Evolutionary conservation across 768 basidiomycete genomes (phyloP).

Genomic region (Sistotremastrum suecicum): DNA sequence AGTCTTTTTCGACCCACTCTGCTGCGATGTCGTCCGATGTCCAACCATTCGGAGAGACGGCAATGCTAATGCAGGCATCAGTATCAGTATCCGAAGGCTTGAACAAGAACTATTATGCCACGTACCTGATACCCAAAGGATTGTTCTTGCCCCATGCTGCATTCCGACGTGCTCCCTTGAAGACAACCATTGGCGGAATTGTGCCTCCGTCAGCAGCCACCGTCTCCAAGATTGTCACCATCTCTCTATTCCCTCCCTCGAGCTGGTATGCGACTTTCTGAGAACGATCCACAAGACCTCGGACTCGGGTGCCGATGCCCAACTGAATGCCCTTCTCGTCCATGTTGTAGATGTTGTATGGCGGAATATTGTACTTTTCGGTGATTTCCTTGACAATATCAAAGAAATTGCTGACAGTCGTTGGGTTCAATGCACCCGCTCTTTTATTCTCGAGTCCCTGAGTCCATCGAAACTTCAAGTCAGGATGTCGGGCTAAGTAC

Average conservation of each 20-base stretch:
- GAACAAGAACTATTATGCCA: slow-evolving; percentile 6
- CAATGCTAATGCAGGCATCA: slow-evolving; percentile 17
- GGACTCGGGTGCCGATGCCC: background rate
- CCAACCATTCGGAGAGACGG: slow-evolving; percentile 25
- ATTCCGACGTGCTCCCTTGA: slow-evolving; percentile 4
- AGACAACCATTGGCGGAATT: slow-evolving; percentile 7
- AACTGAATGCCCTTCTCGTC: slow-evolving; percentile 7
- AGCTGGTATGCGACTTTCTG: background rate
- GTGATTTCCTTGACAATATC: background rate
- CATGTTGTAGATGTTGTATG: slow-evolving; percentile 12
- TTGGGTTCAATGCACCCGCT: slow-evolving; percentile 1
- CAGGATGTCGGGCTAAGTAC: background rate
- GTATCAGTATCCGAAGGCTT: background rate
- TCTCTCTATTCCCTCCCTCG: slow-evolving; percentile 4
- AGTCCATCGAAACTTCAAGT: background rate
- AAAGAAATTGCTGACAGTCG: slow-evolving; percentile 1
- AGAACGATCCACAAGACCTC: slow-evolving; percentile 3
- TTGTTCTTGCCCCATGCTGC: slow-evolving; percentile 2
- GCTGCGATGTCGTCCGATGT: slow-evolving; percentile 22
- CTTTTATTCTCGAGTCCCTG: background rate
- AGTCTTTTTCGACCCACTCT: slow-evolving; percentile 22
- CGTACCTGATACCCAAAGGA: slow-evolving; percentile 6
- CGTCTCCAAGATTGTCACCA: slow-evolving; percentile 6
- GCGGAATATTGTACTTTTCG: slow-evolving; percentile 14
- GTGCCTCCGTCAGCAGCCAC: slow-evolving; percentile 11